Evolutionary conservation across 2,329 filamentous ascomycete species (phyloP), one percentile per base, ranked within the genome.

Genomic region (Macrophomina phaseolina): DNA sequence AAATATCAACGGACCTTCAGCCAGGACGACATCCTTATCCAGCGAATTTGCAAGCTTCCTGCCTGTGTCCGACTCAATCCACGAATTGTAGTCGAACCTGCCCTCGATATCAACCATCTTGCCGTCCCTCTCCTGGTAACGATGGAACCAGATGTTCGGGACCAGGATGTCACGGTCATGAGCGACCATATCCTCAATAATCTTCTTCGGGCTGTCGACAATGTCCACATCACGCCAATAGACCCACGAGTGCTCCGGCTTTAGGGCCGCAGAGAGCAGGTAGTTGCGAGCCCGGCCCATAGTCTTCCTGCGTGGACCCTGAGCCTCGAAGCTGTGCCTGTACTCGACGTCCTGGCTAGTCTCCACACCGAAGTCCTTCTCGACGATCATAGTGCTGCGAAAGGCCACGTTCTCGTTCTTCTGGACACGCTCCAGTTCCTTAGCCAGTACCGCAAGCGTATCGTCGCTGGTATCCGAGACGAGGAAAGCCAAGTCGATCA

Each of bases 191-290:
- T 99, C 95, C 81, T 99, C 94, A 40, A 99, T 84, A 68, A 99
- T 96, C 75, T 87, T 90, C 70, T 87, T 86, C 1, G 94, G 93
- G 77, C 91, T 97, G 76, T 99, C 94, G 55, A 92, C 89, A 73
- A 99, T 97, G 79, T 99, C 95, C 60, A 97, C 94, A 78, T 99
- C 95, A 68, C 95, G 89, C 95, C 95, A 99, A 79, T 97, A 98
- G 8, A 98, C 94, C 95, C 95, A 99, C 8, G 93, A 94, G 77
- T 99, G 95, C 69, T 98, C 93, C 0, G 93, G 89, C 82, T 96
- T 97, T 73, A 99, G 77, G 3, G 95, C 90, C 0, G 92, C 85
- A 38, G 89, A 87, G 1, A 99, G 87, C 23, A 99, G 85, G 79
- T 97, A 99, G 79, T 99, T 99, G 72, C 95, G 88, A 34, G 95